Conservation (phyloP, 2,329 filamentous ascomycete genomes). For the Scedosporium boydii region DNA sequence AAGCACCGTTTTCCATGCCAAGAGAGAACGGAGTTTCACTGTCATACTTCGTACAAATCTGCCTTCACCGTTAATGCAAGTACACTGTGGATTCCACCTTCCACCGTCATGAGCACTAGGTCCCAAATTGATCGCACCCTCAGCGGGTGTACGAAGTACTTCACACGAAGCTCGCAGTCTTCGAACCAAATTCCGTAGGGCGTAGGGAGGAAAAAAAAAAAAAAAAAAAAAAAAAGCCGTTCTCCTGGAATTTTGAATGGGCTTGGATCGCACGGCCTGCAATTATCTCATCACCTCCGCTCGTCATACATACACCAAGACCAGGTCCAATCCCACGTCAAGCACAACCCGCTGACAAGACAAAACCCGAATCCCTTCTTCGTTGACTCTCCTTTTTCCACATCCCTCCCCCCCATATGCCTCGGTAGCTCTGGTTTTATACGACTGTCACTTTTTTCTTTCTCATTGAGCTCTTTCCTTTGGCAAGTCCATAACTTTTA, state of each 20-base stretch:
- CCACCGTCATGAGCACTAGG: neutral
- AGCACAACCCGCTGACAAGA: neutral
- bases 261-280: slow-evolving; percentile 1
- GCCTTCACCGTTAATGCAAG: too few species aligned
- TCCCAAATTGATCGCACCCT: neutral
- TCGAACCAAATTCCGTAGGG: neutral
- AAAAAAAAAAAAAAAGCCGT: neutral
- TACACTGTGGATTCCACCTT: neutral
- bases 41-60: too few species aligned
- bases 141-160: too few species aligned
- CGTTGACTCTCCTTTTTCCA: neutral
- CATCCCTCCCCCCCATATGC: neutral
- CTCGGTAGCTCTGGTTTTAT: neutral
- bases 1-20: too few species aligned
- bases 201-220: neutral
- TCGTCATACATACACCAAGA: neutral
- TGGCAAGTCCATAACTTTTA: neutral
- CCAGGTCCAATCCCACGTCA: slow-evolving; percentile 3
- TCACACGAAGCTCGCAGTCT: too few species aligned
- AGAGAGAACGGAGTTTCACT: too few species aligned
- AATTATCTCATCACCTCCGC: slow-evolving; percentile 3
- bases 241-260: neutral
- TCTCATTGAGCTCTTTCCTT: neutral
- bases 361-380: neutral
- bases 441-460: neutral